Base-by-base conservation (phyloP, 2,329 filamentous ascomycete species). In the Xylariales sp. region DNA sequence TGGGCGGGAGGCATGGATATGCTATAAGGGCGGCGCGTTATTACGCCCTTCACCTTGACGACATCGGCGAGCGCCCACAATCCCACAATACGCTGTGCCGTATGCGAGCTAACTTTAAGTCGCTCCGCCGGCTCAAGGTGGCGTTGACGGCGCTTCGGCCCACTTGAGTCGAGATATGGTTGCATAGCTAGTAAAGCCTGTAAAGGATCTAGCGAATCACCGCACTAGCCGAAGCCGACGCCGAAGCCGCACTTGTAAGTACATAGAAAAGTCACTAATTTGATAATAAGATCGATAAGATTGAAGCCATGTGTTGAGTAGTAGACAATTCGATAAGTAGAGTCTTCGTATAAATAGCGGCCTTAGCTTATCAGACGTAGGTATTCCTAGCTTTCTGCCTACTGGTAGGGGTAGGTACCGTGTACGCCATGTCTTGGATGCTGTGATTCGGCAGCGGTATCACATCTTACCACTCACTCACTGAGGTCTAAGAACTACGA, bases 41-140 rank as follows among this genome's bases (percentile, higher is more conserved):
- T 34, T 32, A 36, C 65, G 65, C 65, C 65, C 65, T 67, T 67
- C 55, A 45, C 23, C 60, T 59, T 45, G 59, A 67, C 65, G 59
- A 67, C 54, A 67, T 67, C 65, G 65, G 64, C 58, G 45, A 18
- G 23, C 41, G 28, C 23, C 30, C 41, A 34, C 16, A 52, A 3
- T 57, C 32, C 32, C 23, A 34, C 32, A 34, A 34, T 34, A 8
- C 32, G 32, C 5, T 8, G 23, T 23, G 23, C 23, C 23, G 23
- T 23, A 23, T 23, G 23, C 23, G 23, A 23, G 2, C 23, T 23
- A 23, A 23, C 23, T 23, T 23, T 41, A 41, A 12, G 39, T 41
- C 3, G 4, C 39, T 41, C 10, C 1, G 10, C 50, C 30, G 34
- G 50, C 50, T 53, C 16, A 14, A 41, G 12, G 39, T 41, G 2